Evolutionary conservation across 2,329 filamentous ascomycete genomes (phyloP).

Genomic region (Thelonectria discophora): DNA sequence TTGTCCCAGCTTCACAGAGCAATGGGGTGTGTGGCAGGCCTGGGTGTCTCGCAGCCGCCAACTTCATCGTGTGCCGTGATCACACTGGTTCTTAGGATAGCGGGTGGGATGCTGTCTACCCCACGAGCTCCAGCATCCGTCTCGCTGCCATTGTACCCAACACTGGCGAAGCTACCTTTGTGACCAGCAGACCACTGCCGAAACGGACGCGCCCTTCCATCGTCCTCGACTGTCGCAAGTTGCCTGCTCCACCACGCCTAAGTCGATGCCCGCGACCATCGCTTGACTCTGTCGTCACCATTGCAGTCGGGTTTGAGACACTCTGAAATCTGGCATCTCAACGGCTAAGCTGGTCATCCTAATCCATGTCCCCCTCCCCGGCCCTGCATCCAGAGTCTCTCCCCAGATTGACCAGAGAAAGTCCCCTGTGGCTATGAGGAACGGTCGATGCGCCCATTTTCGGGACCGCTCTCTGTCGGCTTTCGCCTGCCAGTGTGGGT

Average conservation of each 20-base stretch:
- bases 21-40: slow-evolving; percentile 25
- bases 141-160: slow-evolving; percentile 15
- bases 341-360: slow-evolving; percentile 36
- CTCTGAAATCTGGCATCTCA: slow-evolving; percentile 43
- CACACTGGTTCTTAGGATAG: slow-evolving; percentile 27
- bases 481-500: slow-evolving; percentile 38
- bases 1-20: slow-evolving; percentile 15
- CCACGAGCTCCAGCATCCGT: slow-evolving; percentile 16
- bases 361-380: slow-evolving; percentile 3
- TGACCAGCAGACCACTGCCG: slow-evolving; percentile 21
- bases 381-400: slow-evolving; percentile 25
- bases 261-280: slow-evolving; percentile 35
- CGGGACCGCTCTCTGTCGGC: slow-evolving; percentile 28
- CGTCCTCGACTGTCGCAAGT: slow-evolving; percentile 30
- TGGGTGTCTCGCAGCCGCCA: slow-evolving; percentile 27
- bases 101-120: not conserved
- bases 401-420: slow-evolving; percentile 31
- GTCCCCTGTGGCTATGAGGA: slow-evolving; percentile 21
- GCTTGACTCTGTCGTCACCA: slow-evolving; percentile 40
- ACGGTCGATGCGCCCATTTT: slow-evolving; percentile 33
- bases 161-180: slow-evolving; percentile 32
- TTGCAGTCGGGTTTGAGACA: slow-evolving; percentile 43
- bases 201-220: slow-evolving; percentile 13
- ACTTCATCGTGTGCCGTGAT: slow-evolving; percentile 25
- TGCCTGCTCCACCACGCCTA: slow-evolving; percentile 40